Conservation (phyloP, 1,284 basidiomycete species). For the Heterobasidion annosum region DNA sequence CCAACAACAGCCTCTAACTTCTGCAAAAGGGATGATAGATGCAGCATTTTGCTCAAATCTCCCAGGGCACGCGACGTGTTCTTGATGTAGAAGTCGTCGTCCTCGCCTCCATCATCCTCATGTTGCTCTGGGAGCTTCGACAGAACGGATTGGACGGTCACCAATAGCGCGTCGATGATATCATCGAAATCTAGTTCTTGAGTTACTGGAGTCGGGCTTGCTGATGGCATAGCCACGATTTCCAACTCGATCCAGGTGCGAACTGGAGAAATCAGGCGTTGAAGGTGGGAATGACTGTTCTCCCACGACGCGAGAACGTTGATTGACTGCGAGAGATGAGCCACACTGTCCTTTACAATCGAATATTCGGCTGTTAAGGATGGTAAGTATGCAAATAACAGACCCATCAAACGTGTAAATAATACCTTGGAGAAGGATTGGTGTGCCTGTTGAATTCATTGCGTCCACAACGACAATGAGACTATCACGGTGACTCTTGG, state of each 20-base stretch:
- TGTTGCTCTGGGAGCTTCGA: conserved; percentile 3
- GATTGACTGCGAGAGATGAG: conserved; percentile 9
- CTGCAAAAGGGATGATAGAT: conserved; percentile 24
- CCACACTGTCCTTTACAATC: conserved; percentile 11
- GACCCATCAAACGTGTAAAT: background rate
- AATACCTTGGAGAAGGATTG: conserved; percentile 28
- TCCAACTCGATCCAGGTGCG: conserved; percentile 35
- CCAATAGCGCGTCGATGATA: conserved; percentile 56
- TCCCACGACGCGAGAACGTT: conserved; percentile 23
- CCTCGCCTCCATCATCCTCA: conserved; percentile 16
- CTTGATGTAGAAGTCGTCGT: conserved; percentile 23
- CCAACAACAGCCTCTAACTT: conserved; percentile 27
- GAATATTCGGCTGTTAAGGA: conserved; percentile 25
- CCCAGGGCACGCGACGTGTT: conserved; percentile 14
- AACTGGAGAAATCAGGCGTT: conserved; percentile 40
- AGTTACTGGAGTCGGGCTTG: background rate
- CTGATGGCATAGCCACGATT: conserved; percentile 1
- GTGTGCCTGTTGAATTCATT: conserved; percentile 20
- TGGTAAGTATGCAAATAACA: conserved; percentile 2
- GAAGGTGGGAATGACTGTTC: conserved; percentile 28
- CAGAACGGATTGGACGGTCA: conserved; percentile 55
- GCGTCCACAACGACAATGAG: conserved; percentile 18
- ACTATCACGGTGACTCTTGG: conserved; percentile 13
- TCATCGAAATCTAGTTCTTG: conserved; percentile 18
- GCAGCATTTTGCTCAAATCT: conserved; percentile 18